Evolutionary conservation across 2,329 filamentous ascomycete genomes (phyloP).

Genomic region (Exophiala calicioides): DNA sequence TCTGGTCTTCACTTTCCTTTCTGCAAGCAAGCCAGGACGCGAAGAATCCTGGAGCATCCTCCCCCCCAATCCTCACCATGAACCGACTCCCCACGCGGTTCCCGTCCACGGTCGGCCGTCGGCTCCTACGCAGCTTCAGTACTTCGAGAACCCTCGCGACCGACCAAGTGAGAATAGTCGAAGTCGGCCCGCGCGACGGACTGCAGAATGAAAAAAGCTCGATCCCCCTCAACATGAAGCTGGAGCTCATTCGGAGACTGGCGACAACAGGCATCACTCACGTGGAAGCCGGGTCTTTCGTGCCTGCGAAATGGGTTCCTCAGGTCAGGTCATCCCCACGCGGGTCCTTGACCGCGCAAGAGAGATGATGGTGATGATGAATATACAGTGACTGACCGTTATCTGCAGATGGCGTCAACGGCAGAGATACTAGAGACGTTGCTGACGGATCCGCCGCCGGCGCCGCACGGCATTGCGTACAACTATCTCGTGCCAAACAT

Average conservation of each 20-base stretch:
- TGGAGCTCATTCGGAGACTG: conserved; percentile 51
- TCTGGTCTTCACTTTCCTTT: too few relatives aligned
- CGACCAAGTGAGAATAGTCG: conserved; percentile 55
- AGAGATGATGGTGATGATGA: background rate
- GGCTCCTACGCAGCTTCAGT: conserved; percentile 23
- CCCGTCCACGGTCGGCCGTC: background rate
- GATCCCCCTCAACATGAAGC: conserved; percentile 51
- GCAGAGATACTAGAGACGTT: conserved; percentile 60
- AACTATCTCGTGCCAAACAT: conserved; percentile 67
- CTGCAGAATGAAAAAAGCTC: conserved; percentile 55
- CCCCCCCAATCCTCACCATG: conserved; percentile 7
- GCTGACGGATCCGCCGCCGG: conserved; percentile 51
- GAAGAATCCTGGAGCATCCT: too few relatives aligned
- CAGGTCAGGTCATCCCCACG: conserved; percentile 45
- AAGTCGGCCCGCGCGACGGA: conserved; percentile 56
- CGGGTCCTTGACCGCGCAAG: background rate
- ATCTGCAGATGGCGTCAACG: conserved; percentile 63
- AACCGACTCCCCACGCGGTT: conserved; percentile 6
- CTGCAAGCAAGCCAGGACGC: too few relatives aligned
- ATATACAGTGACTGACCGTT: conserved; percentile 8
- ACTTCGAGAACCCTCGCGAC: conserved; percentile 37
- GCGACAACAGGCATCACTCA: conserved; percentile 51
- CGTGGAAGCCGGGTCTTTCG: conserved; percentile 56
- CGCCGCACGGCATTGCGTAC: conserved; percentile 58
- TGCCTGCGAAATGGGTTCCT: conserved; percentile 57